A percentile compares a stretch with the other conserved stretches of the same genome.
phyloP scores from a whole-genome alignment of 2,329 filamentous ascomycete species.

The Xylariomycetidae sp. region DNA sequence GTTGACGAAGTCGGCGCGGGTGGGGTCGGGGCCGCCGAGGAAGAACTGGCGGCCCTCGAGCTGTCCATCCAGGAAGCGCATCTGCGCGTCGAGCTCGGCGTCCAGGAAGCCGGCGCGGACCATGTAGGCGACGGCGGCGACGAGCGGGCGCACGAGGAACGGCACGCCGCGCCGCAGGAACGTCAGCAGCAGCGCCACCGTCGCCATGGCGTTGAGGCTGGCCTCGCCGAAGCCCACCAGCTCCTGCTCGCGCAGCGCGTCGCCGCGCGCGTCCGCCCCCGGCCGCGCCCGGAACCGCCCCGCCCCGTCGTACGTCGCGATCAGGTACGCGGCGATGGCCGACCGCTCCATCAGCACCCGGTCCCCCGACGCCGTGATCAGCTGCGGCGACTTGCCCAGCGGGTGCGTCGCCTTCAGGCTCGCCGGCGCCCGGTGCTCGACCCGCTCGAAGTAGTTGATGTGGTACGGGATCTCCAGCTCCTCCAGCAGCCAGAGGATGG shows the following conservation, averaged over 20 bases:
- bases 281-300: slow-evolving; percentile 9
- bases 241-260: slow-evolving; percentile 13
- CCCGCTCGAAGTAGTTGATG: slow-evolving; percentile 11
- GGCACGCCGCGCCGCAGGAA: slow-evolving; percentile 7
- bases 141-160: slow-evolving; percentile 12
- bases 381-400: slow-evolving; percentile 15
- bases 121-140: slow-evolving; percentile 8
- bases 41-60: slow-evolving; percentile 11
- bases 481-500: slow-evolving; percentile 16
- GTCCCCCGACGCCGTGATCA: slow-evolving; percentile 11
- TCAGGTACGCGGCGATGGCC: slow-evolving; percentile 16
- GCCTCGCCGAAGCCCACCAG: slow-evolving; percentile 11
- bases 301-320: slow-evolving; percentile 14
- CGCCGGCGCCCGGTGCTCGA: slow-evolving; percentile 9
- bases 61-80: slow-evolving; percentile 6
- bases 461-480: slow-evolving; percentile 17
- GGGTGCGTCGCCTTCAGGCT: slow-evolving; percentile 16
- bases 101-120: slow-evolving; percentile 10
- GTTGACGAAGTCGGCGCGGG: slow-evolving; percentile 15
- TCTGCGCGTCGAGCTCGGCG: slow-evolving; percentile 12
- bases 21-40: slow-evolving; percentile 11
- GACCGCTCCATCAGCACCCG: slow-evolving; percentile 13
- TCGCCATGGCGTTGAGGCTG: slow-evolving; percentile 6
- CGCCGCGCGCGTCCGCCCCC: slow-evolving; percentile 7
- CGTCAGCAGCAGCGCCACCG: slow-evolving; percentile 8